phyloP scores from a whole-genome alignment of 148 eudicot species.

The Vaccinium myrtillus region DNA sequence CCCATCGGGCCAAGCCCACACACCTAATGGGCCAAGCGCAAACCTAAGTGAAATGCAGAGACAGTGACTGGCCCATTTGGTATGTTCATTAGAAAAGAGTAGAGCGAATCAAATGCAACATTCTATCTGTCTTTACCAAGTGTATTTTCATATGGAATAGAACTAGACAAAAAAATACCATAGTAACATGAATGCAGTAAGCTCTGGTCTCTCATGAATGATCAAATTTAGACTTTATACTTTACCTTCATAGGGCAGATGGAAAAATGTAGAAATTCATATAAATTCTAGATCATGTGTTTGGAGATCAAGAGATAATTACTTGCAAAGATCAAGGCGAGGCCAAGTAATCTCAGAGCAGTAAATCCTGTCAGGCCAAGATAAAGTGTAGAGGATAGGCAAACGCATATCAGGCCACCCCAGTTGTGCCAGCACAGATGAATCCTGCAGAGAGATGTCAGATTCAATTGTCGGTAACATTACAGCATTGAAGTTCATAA shows the following conservation, averaged over 20 bases:
- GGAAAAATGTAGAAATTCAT: conserved; percentile 1
- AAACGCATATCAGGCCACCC: conserved; percentile 99
- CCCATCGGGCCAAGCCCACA: too few relatives aligned
- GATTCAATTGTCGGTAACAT: neutral
- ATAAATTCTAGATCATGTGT: neutral
- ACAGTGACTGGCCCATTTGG: neutral
- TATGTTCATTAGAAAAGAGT: neutral
- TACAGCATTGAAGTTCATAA: neutral
- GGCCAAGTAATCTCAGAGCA: conserved; percentile 99
- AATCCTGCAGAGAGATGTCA: conserved; percentile 54
- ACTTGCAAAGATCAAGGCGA: conserved; percentile 99
- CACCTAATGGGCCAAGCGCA: too few relatives aligned
- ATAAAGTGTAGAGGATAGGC: conserved; percentile 90
- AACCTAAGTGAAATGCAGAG: neutral
- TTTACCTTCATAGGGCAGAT: conserved; percentile 5
- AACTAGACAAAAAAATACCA: neutral
- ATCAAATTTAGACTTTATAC: neutral
- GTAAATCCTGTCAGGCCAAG: conserved; percentile 94
- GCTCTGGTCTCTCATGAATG: neutral
- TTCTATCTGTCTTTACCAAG: conserved; percentile 1
- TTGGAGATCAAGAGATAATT: conserved; percentile 18
- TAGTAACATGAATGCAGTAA: neutral
- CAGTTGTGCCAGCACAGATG: conserved; percentile 89
- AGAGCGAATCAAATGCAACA: neutral
- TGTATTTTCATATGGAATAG: neutral